phyloP scores from a whole-genome alignment of 805 yeast species.

The Sungouiozyma intestinalis region DNA sequence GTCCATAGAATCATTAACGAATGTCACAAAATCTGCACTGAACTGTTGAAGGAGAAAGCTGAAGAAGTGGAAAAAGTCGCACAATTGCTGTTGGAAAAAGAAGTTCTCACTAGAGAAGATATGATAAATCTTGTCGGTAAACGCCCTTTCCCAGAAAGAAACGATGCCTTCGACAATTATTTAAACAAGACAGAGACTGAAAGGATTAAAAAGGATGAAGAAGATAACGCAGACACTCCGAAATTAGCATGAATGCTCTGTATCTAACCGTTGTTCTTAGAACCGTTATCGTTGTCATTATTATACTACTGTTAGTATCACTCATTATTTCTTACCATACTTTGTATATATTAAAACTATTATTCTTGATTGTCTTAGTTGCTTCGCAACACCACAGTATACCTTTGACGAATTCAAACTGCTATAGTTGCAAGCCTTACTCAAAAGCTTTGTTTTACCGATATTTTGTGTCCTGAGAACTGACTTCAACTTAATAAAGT shows the following conservation, averaged over 20 bases:
- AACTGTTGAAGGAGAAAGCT: slow-evolving; percentile 58
- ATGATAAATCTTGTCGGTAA: slow-evolving; percentile 83
- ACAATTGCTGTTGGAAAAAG: slow-evolving; percentile 73
- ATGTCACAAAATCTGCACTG: slow-evolving; percentile 61
- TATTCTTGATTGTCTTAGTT: background rate
- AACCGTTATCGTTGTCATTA: no score
- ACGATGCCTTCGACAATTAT: slow-evolving; percentile 60
- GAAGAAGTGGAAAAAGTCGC: slow-evolving; percentile 78
- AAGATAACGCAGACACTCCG: slow-evolving; percentile 5
- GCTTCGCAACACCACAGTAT: no score
- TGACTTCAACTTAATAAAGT: no score
- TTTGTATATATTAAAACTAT: background rate
- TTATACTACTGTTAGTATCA: no score
- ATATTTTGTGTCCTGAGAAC: no score
- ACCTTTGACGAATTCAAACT: no score
- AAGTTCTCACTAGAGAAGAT: slow-evolving; percentile 87
- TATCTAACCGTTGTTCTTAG: no score
- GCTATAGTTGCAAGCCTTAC: no score
- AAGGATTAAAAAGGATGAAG: slow-evolving; percentile 17
- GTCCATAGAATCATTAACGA: slow-evolving; percentile 67
- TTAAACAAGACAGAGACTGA: slow-evolving; percentile 23
- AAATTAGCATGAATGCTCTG: slow-evolving; percentile 4
- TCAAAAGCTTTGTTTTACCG: no score
- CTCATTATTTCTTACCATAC: no score
- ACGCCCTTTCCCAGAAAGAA: slow-evolving; percentile 83